Conservation (phyloP, 2,329 filamentous ascomycete species). For the Pseudogymnoascus sp. region DNA sequence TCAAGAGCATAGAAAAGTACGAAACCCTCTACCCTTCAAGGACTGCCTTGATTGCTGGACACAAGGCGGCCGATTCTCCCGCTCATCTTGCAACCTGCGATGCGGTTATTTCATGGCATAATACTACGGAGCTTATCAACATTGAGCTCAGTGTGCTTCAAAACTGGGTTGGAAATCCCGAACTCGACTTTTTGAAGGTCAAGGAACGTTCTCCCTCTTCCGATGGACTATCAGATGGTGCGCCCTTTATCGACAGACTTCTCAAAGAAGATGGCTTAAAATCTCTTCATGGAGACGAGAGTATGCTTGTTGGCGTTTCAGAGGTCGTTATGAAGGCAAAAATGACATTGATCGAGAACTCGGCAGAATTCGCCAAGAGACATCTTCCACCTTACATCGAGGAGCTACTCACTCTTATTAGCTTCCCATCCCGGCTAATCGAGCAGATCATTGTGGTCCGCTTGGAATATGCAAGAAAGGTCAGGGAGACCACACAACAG, state of each 20-base stretch:
- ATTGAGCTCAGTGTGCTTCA: constrained; percentile 86
- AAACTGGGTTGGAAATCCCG: constrained; percentile 94
- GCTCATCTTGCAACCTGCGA: constrained; percentile 78
- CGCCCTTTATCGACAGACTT: constrained; percentile 87
- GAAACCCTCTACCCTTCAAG: constrained; percentile 80
- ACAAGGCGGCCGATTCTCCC: constrained; percentile 68
- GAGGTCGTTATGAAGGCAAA: constrained; percentile 91
- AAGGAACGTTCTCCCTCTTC: constrained; percentile 61
- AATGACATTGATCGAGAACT: constrained; percentile 79
- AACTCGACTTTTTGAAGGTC: constrained; percentile 79
- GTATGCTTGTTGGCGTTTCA: constrained; percentile 78
- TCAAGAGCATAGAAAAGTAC: constrained; percentile 82
- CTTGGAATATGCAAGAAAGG: constrained; percentile 83
- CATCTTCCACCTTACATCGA: constrained; percentile 96
- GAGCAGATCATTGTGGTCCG: constrained; percentile 94
- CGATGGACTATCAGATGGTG: constrained; percentile 76
- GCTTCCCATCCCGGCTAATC: constrained; percentile 90
- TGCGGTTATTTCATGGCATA: constrained; percentile 91
- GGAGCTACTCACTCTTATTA: constrained; percentile 90
- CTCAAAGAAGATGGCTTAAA: constrained; percentile 94
- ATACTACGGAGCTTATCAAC: constrained; percentile 93
- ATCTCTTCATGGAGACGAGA: constrained; percentile 79
- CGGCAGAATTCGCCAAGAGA: constrained; percentile 73
- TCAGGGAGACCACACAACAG: constrained; percentile 90
- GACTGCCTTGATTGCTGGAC: constrained; percentile 62